A percentile compares a stretch with the other conserved stretches of the same genome.
Conservation (phyloP, 2,329 filamentous ascomycete species). For the Colletotrichum sp. region DNA sequence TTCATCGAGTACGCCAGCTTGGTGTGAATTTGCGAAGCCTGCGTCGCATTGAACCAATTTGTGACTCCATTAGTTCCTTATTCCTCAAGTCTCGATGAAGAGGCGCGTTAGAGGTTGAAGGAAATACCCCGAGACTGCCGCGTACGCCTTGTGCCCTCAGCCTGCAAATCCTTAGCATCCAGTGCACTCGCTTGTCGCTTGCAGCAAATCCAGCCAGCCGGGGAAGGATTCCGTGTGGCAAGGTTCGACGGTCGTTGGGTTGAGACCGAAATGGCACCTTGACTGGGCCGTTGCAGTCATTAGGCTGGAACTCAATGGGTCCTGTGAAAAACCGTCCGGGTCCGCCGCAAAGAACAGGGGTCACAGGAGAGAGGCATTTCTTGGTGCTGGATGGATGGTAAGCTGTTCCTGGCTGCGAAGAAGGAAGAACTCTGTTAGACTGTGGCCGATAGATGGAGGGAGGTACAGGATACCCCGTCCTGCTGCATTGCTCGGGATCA, state of each 20-base stretch:
- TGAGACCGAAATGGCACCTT: conserved; percentile 3
- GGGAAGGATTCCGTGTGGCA: conserved; percentile 8
- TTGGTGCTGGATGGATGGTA: neutral
- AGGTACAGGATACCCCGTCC: conserved; percentile 10
- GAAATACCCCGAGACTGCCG: neutral
- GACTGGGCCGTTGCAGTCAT: conserved; percentile 4
- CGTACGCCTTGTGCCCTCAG: neutral
- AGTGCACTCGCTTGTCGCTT: neutral
- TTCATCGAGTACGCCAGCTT: neutral
- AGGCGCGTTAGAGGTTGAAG: neutral
- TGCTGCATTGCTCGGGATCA: conserved; percentile 13
- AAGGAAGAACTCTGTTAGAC: conserved; percentile 3
- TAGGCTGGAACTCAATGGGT: conserved; percentile 15
- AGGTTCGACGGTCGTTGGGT: conserved; percentile 7
- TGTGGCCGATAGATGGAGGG: conserved; percentile 13
- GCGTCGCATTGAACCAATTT: neutral
- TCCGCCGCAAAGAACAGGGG: conserved; percentile 11
- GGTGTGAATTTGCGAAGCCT: neutral
- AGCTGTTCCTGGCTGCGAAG: neutral
- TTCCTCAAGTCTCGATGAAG: neutral
- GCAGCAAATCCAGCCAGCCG: neutral
- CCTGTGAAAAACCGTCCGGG: neutral
- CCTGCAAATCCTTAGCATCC: neutral
- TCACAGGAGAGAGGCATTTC: conserved; percentile 12
- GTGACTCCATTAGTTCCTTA: neutral